Evolutionary conservation across 352 stramenopile species (phyloP).

Genomic region (Blastocystis sp.): DNA sequence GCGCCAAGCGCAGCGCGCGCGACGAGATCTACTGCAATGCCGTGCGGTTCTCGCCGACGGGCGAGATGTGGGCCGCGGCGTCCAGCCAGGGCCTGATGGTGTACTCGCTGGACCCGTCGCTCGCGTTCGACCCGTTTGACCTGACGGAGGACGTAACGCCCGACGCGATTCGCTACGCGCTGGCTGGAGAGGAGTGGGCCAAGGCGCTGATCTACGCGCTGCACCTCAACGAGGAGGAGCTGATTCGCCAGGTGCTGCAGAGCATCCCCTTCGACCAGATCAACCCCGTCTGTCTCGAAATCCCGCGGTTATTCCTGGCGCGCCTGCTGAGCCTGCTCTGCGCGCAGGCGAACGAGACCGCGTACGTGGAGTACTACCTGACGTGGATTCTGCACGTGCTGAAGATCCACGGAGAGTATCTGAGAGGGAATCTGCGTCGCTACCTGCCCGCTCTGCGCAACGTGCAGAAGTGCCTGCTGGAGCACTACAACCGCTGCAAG

Average conservation of each 20-base stretch:
- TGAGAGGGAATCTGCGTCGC: conserved; percentile 77
- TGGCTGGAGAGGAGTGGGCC: conserved; percentile 83
- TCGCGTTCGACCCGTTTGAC: conserved; percentile 96
- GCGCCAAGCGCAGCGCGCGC: conserved; percentile 75
- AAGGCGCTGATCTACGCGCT: conserved; percentile 90
- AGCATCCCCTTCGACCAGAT: conserved; percentile 84
- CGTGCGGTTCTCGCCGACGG: conserved; percentile 92
- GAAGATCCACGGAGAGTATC: conserved; percentile 84
- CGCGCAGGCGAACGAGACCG: conserved; percentile 84
- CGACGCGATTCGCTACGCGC: conserved; percentile 81
- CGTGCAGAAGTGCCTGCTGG: conserved; percentile 81
- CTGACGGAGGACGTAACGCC: conserved; percentile 95
- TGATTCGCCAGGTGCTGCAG: conserved; percentile 87
- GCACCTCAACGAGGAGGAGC: conserved; percentile 89
- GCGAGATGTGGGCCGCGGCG: conserved; percentile 89
- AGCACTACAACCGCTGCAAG: conserved; percentile 74
- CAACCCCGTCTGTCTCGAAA: conserved; percentile 81
- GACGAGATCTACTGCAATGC: conserved; percentile 87
- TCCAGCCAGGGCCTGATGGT: conserved; percentile 95
- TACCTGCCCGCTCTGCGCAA: conserved; percentile 81
- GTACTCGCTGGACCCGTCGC: conserved; percentile 86
- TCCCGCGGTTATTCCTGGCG: conserved; percentile 86
- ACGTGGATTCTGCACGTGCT: conserved; percentile 89
- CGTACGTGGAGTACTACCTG: conserved; percentile 95
- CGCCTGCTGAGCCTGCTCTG: conserved; percentile 86